phyloP scores from a whole-genome alignment of 2,329 filamentous ascomycete species.

The Xylariomycetidae sp. region DNA sequence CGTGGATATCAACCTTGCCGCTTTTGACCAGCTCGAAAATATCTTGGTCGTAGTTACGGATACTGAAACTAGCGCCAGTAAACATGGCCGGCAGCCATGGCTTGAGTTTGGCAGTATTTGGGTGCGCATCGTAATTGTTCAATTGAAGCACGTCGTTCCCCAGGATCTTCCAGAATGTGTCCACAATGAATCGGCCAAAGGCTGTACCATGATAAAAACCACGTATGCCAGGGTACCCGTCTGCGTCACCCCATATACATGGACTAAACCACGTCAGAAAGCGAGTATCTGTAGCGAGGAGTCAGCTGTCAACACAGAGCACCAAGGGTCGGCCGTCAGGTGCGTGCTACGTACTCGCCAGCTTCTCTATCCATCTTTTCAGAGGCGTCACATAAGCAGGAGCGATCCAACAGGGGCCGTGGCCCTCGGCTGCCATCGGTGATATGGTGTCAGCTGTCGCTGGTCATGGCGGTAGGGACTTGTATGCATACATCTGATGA shows the following conservation, averaged over 20 bases:
- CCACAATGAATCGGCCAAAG: slow-evolving; percentile 52
- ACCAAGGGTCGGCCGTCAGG: background rate
- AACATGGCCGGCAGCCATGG: slow-evolving; percentile 48
- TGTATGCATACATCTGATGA: slow-evolving; percentile 49
- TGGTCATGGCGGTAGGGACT: no score
- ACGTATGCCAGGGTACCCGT: slow-evolving; percentile 52
- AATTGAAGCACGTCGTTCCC: slow-evolving; percentile 49
- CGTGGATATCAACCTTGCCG: slow-evolving; percentile 48
- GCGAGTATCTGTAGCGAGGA: slow-evolving; percentile 42
- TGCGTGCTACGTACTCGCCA: slow-evolving; percentile 32
- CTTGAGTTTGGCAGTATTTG: slow-evolving; percentile 49
- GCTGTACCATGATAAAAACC: slow-evolving; percentile 53
- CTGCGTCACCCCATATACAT: slow-evolving; percentile 65
- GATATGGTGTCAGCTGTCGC: no score
- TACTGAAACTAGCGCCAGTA: slow-evolving; percentile 52
- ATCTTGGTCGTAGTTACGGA: slow-evolving; percentile 54
- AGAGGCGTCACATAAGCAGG: slow-evolving; percentile 46
- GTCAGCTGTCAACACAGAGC: background rate
- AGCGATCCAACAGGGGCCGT: slow-evolving; percentile 51
- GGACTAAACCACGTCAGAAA: slow-evolving; percentile 71
- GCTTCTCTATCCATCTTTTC: slow-evolving; percentile 44
- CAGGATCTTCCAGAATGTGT: slow-evolving; percentile 55
- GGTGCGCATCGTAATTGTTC: slow-evolving; percentile 51
- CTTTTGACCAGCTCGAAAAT: slow-evolving; percentile 53
- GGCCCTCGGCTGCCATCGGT: slow-evolving; percentile 37